These are phyloP conservation scores for Backusella macrospora DNA, from an alignment of 192 early-diverging fungal species.

Conservation along the genomic window DNA sequence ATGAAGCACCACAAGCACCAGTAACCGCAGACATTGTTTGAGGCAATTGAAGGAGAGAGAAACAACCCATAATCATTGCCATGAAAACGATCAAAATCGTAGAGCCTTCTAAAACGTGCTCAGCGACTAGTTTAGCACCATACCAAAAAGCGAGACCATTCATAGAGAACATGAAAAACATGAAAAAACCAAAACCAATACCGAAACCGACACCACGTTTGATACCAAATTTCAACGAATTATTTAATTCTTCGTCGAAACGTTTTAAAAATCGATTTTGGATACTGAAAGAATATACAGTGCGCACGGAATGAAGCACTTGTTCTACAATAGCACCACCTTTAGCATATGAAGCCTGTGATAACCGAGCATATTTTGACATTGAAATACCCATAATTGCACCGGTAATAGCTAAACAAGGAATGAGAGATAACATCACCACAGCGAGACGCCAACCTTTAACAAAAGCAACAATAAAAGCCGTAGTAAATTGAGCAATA, in stretches of 20 bases:
- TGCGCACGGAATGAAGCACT: constrained; percentile 77
- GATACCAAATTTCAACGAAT: constrained; percentile 63
- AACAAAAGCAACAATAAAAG: constrained; percentile 77
- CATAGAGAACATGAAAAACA: constrained; percentile 68
- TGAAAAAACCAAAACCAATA: constrained; percentile 66
- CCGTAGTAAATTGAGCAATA: constrained; percentile 65
- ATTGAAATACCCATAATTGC: constrained; percentile 21
- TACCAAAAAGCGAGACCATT: constrained; percentile 86
- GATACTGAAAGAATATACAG: constrained; percentile 81
- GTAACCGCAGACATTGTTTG: constrained; percentile 71
- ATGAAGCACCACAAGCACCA: constrained; percentile 76
- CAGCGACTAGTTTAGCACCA: constrained; percentile 61
- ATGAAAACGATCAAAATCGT: constrained; percentile 83
- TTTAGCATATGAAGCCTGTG: constrained; percentile 64
- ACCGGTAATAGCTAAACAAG: constrained; percentile 31
- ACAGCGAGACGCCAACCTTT: constrained; percentile 79
- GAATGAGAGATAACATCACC: constrained; percentile 75
- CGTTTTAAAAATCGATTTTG: constrained; percentile 66
- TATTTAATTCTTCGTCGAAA: constrained; percentile 61
- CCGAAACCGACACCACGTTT: constrained; percentile 64
- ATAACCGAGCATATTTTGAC: constrained; percentile 19
- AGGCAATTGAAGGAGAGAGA: constrained; percentile 50
- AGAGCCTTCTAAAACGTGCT: constrained; percentile 42
- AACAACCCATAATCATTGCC: constrained; percentile 75
- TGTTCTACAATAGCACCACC: constrained; percentile 87